These are phyloP conservation scores for Arabidopsis hybrid DNA, from an alignment of 441 rosid species.

Conservation along the genomic window DNA sequence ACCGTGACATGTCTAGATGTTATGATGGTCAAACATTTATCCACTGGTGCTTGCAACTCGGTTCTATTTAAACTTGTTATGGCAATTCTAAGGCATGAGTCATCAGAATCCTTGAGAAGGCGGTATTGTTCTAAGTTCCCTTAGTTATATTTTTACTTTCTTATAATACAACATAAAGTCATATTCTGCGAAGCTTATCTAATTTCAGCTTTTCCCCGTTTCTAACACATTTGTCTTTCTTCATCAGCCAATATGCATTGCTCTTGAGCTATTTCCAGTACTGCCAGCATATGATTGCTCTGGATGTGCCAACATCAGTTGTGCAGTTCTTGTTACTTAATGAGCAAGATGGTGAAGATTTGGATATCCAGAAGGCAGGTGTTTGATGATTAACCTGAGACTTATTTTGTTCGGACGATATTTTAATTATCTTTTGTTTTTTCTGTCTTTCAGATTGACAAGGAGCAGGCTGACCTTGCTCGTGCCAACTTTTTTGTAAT, in stretches of 20 bases:
- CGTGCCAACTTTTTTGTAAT: conserved; percentile 82
- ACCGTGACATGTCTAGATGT: conserved; percentile 85
- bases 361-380: conserved; percentile 79
- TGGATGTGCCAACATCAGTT: conserved; percentile 82
- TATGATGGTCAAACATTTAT: conserved; percentile 80
- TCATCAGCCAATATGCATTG: conserved; percentile 88
- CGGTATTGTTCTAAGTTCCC: conserved; percentile 61
- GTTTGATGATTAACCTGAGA: conserved; percentile 27
- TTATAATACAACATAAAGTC: conserved; percentile 17
- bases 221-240: conserved; percentile 32
- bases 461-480: conserved; percentile 91
- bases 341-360: conserved; percentile 90
- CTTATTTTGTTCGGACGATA: conserved; percentile 21
- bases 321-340: conserved; percentile 77
- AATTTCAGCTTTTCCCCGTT: conserved; percentile 8
- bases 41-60: conserved; percentile 94
- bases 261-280: conserved; percentile 97
- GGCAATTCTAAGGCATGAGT: conserved; percentile 89
- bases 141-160: conserved; percentile 20
- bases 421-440: conserved; percentile 5
- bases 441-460: conserved; percentile 69
- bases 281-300: conserved; percentile 90
- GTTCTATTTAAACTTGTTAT: conserved; percentile 84
- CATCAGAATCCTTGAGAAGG: conserved; percentile 98
- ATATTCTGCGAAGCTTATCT: neutral